Conservation (phyloP, 2,329 filamentous ascomycete genomes). For the Colletotrichum kahawae region DNA sequence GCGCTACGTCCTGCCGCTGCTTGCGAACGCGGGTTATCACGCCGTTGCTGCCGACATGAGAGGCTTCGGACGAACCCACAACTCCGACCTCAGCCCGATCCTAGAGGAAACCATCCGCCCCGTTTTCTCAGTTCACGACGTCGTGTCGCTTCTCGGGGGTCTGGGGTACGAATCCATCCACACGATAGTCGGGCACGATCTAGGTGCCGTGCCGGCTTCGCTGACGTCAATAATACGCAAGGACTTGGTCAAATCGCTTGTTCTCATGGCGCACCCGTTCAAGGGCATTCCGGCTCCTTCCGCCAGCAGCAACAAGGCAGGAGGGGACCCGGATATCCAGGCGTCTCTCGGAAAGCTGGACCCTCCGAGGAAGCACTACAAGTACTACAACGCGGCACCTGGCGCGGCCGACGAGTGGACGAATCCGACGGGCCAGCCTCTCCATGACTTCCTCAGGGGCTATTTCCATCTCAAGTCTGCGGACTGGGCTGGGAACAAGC, state of each 20-base stretch:
- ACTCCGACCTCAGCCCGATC: background rate
- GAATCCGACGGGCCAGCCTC: constrained; percentile 7
- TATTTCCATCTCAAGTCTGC: constrained; percentile 74
- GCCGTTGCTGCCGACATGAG: constrained; percentile 72
- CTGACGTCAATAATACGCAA: constrained; percentile 66
- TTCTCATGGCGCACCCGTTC: constrained; percentile 71
- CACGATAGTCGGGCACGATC: constrained; percentile 71
- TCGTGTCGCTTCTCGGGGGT: constrained; percentile 64
- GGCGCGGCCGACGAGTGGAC: constrained; percentile 51
- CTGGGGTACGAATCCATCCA: constrained; percentile 63
- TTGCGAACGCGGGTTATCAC: constrained; percentile 67
- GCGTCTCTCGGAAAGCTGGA: constrained; percentile 56
- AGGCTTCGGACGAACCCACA: constrained; percentile 66
- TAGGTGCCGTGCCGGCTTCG: constrained; percentile 65
- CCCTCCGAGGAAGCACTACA: constrained; percentile 71
- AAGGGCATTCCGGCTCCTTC: constrained; percentile 44
- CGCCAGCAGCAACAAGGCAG: background rate
- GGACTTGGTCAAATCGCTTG: constrained; percentile 66
- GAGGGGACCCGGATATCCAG: constrained; percentile 51
- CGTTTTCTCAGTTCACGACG: constrained; percentile 65
- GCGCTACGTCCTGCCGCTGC: constrained; percentile 64
- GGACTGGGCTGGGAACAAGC: constrained; percentile 60
- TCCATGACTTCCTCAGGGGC: constrained; percentile 66
- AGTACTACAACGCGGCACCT: constrained; percentile 65
- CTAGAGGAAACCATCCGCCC: constrained; percentile 47